phyloP scores from a whole-genome alignment of 148 eudicot species.

The Dianthus caryophyllus region DNA sequence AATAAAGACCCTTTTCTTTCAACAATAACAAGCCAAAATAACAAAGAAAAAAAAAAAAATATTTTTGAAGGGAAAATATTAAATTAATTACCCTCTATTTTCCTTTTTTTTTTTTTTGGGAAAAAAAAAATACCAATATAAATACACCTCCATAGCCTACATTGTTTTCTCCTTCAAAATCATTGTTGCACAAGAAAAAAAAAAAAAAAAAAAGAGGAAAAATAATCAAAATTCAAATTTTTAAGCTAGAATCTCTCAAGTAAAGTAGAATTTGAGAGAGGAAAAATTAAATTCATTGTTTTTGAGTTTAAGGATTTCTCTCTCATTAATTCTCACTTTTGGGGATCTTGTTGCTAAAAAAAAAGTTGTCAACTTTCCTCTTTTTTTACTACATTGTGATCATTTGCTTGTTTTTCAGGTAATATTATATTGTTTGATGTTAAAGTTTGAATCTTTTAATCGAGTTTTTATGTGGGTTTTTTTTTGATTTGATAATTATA shows the following conservation, averaged over 20 bases:
- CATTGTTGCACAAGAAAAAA: slow-evolving; percentile 22
- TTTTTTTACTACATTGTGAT: slow-evolving; percentile 17
- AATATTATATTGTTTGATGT: not conserved
- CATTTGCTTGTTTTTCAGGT: slow-evolving; percentile 18
- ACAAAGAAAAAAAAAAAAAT: too few relatives aligned
- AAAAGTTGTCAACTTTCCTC: slow-evolving; percentile 2
- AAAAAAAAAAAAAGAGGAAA: not conserved
- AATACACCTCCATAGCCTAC: not conserved
- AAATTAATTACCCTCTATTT: not conserved
- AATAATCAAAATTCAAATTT: too few relatives aligned
- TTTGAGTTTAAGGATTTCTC: slow-evolving; percentile 3
- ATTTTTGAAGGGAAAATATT: not conserved
- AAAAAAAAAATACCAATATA: slow-evolving; percentile 1
- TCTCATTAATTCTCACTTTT: slow-evolving; percentile 6
- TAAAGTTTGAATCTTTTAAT: slow-evolving; percentile 4
- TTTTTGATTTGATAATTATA: not conserved
- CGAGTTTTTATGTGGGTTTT: not conserved
- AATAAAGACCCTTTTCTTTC: not conserved
- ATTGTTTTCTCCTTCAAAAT: not conserved
- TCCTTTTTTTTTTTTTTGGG: not conserved
- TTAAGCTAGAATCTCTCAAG: slow-evolving; percentile 15
- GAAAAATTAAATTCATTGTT: not conserved
- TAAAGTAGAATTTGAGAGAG: slow-evolving; percentile 12
- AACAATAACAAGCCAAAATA: not conserved
- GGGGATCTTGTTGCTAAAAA: slow-evolving; percentile 11